Base-by-base conservation (phyloP, 352 stramenopile species). In the Aphanomyces euteiches region DNA sequence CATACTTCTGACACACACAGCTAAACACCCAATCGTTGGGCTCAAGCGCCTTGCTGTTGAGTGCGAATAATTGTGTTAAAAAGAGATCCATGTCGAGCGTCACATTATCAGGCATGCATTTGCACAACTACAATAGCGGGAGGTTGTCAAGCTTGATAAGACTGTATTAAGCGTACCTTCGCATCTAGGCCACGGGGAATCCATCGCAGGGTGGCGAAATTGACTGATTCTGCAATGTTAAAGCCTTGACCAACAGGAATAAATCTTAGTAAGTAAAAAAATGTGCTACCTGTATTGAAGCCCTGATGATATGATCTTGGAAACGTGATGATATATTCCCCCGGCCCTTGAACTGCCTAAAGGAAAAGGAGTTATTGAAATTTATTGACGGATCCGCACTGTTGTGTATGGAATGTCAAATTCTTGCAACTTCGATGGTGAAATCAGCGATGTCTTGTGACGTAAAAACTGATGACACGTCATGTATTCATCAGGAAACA, bases 251-350 rank as follows among this genome's bases (percentile, higher is more conserved):
- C 4, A 41, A 37, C 45, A 1, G n/a, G 5, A 6, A 47, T 8
- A 13, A 13, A 3, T 19, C 2, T 4, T 28, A 17, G 19, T n/a
- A 47, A 43, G 40, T 8, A 8, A 21, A 2, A 13, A 13, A 28
- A 66, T 45, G 8, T 8, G 58, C 36, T 79, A 91, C 90, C 90
- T 45, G 96, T 71, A 69, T 96, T 96, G 72, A 97, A 96, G 4
- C 90, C 89, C 68, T 90, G 78, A 67, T 97, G 90, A 60, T 97
- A 97, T 2, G 87, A 81, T 5, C 84, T 79, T 41, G 92, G 92
- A 71, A 97, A 97, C 1, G 92, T 98, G 67, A 98, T 93, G 15
- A 98, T 84, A 57, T 97, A 97, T 79, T 98, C 92, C 21, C 90
- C 92, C 13, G 85, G 79, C 7, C 87, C 76, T 75, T 98, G 92